Base-by-base conservation (phyloP, 2,329 filamentous ascomycete species). In the Penicillium polonicum region DNA sequence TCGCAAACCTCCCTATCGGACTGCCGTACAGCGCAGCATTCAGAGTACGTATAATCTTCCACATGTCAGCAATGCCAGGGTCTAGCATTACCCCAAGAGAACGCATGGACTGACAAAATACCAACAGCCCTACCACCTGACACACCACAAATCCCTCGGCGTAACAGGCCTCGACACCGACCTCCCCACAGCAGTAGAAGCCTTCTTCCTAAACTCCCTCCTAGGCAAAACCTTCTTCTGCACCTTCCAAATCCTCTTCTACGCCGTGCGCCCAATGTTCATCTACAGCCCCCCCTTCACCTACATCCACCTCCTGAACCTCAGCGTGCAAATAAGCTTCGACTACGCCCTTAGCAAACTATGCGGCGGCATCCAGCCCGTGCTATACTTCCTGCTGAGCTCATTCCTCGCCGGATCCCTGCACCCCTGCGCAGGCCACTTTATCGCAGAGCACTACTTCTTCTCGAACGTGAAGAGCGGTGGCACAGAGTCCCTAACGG, bases 201-300 rank as follows among this genome's bases (percentile, higher is more conserved):
- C 92, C 62, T 78, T 96, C 72, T 89, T 99, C 74, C 88, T 99
- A 69, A 90, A 99, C 80, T 97, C 79, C 8, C 88, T 99, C 68
- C 85, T 93, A 19, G 94, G 94, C 74, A 99, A 99, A 79, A 88
- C 94, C 65, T 99, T 99, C 82, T 99, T 99, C 84, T 93, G 90
- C 80, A 99, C 94, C 66, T 99, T 97, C 80, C 94, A 99, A 78
- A 97, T 99, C 76, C 85, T 99, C 73, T 99, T 99, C 84, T 99
- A 99, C 80, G 94, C 94, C 69, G 78, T 99, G 50, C 90, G 94
- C 17, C 94, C 94, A 60, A 96, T 97, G 89, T 88, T 92, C 78
- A 85, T 99, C 67, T 96, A 96, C 83, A 85, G 86, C 68, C 83
- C 97, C 5, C 91, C 93, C 38, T 85, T 97, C 74, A 97, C 93